Evolutionary conservation across 2,329 filamentous ascomycete genomes (phyloP).

Genomic region (Pseudogymnoascus sp.): DNA sequence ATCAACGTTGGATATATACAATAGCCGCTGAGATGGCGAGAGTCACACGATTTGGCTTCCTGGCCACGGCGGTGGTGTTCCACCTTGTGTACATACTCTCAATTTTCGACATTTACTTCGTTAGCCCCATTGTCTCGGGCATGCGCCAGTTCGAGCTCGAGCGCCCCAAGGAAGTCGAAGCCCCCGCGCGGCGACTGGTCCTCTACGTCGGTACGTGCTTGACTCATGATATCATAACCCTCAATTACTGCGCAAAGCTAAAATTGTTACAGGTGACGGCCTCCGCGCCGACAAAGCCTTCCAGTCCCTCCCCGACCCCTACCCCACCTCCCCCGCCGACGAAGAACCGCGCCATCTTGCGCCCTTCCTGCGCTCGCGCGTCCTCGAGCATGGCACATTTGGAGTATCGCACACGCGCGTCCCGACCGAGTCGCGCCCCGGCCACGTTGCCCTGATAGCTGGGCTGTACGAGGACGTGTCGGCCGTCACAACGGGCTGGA

Average conservation of each 20-base stretch:
- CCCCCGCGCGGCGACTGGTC: conserved; percentile 83
- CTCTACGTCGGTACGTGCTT: conserved; percentile 71
- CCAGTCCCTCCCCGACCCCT: conserved; percentile 84
- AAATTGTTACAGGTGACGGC: conserved; percentile 58
- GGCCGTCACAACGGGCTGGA: conserved; percentile 95
- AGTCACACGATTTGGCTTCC: conserved; percentile 65
- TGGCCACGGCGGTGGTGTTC: conserved; percentile 83
- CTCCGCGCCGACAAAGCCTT: conserved; percentile 97
- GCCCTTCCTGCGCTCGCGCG: conserved; percentile 81
- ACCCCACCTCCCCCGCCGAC: conserved; percentile 56
- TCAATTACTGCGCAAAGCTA: conserved; percentile 4
- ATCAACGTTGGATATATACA: background rate
- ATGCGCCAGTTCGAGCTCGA: conserved; percentile 77
- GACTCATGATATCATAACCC: background rate
- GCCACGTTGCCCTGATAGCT: conserved; percentile 93
- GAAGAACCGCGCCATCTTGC: conserved; percentile 72
- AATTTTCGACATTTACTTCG: conserved; percentile 98
- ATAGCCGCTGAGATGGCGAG: conserved; percentile 40
- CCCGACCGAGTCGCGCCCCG: conserved; percentile 90
- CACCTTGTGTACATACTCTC: conserved; percentile 90
- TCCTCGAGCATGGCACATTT: conserved; percentile 86
- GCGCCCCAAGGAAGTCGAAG: conserved; percentile 46
- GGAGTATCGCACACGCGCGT: conserved; percentile 95
- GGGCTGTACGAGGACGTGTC: conserved; percentile 97
- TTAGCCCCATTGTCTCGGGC: conserved; percentile 91